phyloP scores from a whole-genome alignment of 1,139 yeast genomes.

The Hansenula lynferdii region DNA sequence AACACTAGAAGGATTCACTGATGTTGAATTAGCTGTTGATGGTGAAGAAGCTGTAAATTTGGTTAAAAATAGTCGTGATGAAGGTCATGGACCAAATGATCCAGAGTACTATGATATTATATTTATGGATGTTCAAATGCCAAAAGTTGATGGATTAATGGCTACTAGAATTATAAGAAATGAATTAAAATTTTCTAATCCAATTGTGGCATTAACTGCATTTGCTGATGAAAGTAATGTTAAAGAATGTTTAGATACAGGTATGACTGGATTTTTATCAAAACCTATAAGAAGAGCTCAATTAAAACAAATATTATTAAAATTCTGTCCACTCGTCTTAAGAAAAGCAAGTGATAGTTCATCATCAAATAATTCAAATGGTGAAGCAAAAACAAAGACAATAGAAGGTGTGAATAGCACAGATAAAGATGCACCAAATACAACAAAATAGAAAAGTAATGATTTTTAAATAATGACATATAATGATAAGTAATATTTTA shows the following conservation, averaged over 20 bases:
- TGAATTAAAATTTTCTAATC: constrained; percentile 58
- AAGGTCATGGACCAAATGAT: constrained; percentile 18
- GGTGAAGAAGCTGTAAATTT: constrained; percentile 83
- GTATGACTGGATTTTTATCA: constrained; percentile 84
- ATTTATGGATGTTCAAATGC: constrained; percentile 98
- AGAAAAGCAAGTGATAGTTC: not conserved
- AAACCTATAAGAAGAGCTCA: constrained; percentile 80
- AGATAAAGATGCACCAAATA: too few relatives aligned
- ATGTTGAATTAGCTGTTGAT: constrained; percentile 75
- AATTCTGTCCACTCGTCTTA: constrained; percentile 27
- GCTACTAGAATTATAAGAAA: constrained; percentile 74
- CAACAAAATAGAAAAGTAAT: too few relatives aligned
- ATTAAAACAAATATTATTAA: constrained; percentile 41
- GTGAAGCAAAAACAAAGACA: too few relatives aligned
- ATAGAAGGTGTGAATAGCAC: too few relatives aligned
- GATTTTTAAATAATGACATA: too few relatives aligned
- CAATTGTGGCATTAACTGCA: constrained; percentile 92
- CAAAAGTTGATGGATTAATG: constrained; percentile 77
- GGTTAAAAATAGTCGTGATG: constrained; percentile 34
- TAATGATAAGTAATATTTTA: too few relatives aligned
- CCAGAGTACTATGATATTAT: constrained; percentile 55
- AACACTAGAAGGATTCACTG: constrained; percentile 66
- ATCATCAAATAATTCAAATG: not conserved
- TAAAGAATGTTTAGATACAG: constrained; percentile 70
- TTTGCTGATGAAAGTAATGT: constrained; percentile 87